These are phyloP conservation scores for Colletotrichum spinosum DNA, from an alignment of 2,329 filamentous ascomycete species.

Conservation along the genomic window DNA sequence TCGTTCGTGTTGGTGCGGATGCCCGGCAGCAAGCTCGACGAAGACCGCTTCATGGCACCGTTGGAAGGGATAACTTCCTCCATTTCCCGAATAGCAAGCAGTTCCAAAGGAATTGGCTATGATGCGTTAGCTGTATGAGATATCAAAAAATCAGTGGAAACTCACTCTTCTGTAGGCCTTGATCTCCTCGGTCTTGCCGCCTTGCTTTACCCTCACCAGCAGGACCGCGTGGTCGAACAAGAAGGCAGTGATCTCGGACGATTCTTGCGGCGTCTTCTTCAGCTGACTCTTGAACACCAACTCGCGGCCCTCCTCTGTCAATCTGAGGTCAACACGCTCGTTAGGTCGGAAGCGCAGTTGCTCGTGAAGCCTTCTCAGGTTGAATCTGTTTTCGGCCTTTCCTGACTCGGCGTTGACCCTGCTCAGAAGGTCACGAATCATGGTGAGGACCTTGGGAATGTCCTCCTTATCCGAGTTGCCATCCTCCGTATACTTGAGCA, in stretches of 20 bases:
- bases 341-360: slow-evolving; percentile 91
- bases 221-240: slow-evolving; percentile 96
- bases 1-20: slow-evolving; percentile 60
- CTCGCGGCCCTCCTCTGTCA: slow-evolving; percentile 93
- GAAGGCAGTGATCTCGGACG: slow-evolving; percentile 86
- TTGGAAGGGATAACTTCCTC: slow-evolving; percentile 89
- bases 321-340: slow-evolving; percentile 91
- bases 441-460: slow-evolving; percentile 86
- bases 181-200: slow-evolving; percentile 93
- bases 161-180: slow-evolving; percentile 86
- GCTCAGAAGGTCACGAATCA: slow-evolving; percentile 88
- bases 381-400: slow-evolving; percentile 98
- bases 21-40: slow-evolving; percentile 81
- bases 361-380: slow-evolving; percentile 89
- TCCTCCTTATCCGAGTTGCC: slow-evolving; percentile 91
- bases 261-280: slow-evolving; percentile 90
- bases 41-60: slow-evolving; percentile 86
- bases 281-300: slow-evolving; percentile 93
- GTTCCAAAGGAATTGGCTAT: slow-evolving; percentile 90
- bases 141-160: slow-evolving; percentile 10
- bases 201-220: slow-evolving; percentile 89
- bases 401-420: slow-evolving; percentile 95
- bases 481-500: slow-evolving; percentile 90
- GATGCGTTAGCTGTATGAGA: slow-evolving; percentile 23
- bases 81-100: slow-evolving; percentile 96